Evolutionary conservation across 2,329 filamentous ascomycete species (phyloP), one percentile per base, ranked within the genome.

Genomic region (Chaetomiaceae sp.): DNA sequence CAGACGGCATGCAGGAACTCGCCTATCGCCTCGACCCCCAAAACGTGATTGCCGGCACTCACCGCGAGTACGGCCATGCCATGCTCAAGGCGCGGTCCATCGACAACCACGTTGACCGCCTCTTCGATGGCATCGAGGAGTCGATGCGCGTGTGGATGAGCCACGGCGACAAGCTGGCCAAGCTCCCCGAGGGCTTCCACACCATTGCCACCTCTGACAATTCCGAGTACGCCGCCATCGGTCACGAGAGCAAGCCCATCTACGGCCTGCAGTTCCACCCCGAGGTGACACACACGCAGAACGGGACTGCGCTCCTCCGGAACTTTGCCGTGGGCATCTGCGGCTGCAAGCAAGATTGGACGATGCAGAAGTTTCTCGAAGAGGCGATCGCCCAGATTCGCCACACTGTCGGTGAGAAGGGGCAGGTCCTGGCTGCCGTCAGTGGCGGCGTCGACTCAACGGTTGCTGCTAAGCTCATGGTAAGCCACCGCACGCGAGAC

Each of bases 221-320:
- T 72, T 84, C 88, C 0, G 82, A 85, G 22, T 95, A 81, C 63
- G 91, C 91, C 11, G 89, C 83, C 54, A 95, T 92, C 63, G 87
- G 85, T 17, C 87, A 91, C 67, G 66, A 82, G 67, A 71, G 72
- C 8, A 83, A 86, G 74, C 83, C 84, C 23, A 84, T 89, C 62
- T 95, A 84, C 65, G 89, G 87, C 51, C 81, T 96, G 43, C 91
- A 96, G 67, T 92, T 96, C 69, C 91, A 96, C 70, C 91, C 91
- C 1, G 91, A 96, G 69, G 80, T 96, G 31, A 85, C 81, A 14
- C 83, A 89, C 66, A 91, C 87, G 0, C 78, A 81, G 8, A 76
- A 80, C 52, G 91, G 91, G 31, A 85, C 68, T 9, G 75, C 87
- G 25, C 66, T 96, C 5, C 76, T 96, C 40, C 73, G 79, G 66